Evolutionary conservation across 2,329 filamentous ascomycete genomes (phyloP).

Genomic region (Didymosphaeria variabile): DNA sequence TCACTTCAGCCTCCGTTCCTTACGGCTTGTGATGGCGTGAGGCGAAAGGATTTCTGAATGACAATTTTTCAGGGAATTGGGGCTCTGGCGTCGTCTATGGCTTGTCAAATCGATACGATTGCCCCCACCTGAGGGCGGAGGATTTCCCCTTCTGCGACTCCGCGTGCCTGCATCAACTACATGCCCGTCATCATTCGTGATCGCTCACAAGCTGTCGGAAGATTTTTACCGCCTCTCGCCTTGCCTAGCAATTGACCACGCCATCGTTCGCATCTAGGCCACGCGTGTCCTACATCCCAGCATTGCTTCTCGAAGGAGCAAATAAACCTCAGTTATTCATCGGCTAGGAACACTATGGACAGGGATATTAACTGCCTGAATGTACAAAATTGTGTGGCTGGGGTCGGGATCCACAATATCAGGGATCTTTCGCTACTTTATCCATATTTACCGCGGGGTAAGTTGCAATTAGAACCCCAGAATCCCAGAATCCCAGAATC

Average conservation of each 20-base stretch:
- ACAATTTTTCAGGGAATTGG: constrained; percentile 5
- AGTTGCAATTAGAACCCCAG: constrained; percentile 15
- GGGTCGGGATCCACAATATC: constrained; percentile 10
- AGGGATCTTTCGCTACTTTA: constrained; percentile 27
- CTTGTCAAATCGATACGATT: not conserved
- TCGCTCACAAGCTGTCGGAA: not conserved
- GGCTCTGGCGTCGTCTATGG: not conserved
- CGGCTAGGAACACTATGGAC: not conserved
- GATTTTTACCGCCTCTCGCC: not conserved
- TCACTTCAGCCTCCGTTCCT: constrained; percentile 21
- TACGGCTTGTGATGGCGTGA: constrained; percentile 7
- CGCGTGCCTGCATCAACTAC: not conserved
- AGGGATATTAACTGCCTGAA: constrained; percentile 15
- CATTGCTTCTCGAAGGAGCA: constrained; percentile 20
- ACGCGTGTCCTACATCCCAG: constrained; percentile 21
- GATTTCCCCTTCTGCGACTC: not conserved
- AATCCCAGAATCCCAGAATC: constrained; percentile 3
- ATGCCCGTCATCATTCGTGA: not conserved
- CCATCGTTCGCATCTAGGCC: not conserved
- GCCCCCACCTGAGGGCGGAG: constrained; percentile 2
- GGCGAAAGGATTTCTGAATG: not conserved
- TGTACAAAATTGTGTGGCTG: constrained; percentile 9
- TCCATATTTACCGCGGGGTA: constrained; percentile 45
- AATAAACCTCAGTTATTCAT: constrained; percentile 10
- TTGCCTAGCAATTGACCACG: not conserved